phyloP scores from a whole-genome alignment of 495 filamentous ascomycete species.

The Lasiosphaeria ovina region DNA sequence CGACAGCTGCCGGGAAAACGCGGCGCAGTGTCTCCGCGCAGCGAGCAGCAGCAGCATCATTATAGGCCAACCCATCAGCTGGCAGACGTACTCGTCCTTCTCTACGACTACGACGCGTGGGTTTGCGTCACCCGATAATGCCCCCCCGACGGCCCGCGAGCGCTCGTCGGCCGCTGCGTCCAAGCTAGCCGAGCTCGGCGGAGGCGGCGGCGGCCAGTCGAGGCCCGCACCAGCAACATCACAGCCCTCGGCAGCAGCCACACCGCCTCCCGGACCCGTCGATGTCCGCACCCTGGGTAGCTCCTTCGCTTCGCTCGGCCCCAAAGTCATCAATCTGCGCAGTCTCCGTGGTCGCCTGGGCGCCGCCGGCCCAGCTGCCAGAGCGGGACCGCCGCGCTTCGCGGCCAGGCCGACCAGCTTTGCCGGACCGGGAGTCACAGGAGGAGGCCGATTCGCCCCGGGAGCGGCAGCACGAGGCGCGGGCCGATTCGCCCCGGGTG shows the following conservation, averaged over 20 bases:
- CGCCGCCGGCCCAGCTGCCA: neutral
- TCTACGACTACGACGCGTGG: slow-evolving; percentile 1
- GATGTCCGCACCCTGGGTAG: slow-evolving; percentile 23
- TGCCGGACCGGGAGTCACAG: neutral
- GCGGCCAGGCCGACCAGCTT: neutral
- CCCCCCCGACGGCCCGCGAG: slow-evolving; percentile 9
- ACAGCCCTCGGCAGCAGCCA: neutral
- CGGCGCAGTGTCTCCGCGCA: slow-evolving; percentile 5
- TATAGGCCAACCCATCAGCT: slow-evolving; percentile 1
- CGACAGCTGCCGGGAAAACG: neutral
- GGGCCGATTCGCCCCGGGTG: neutral
- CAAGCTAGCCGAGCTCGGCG: slow-evolving; percentile 21
- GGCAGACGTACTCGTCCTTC: neutral
- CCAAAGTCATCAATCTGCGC: slow-evolving; percentile 30
- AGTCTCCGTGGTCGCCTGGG: slow-evolving; percentile 25
- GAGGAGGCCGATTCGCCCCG: neutral
- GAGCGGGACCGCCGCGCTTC: neutral
- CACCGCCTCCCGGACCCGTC: slow-evolving; percentile 10
- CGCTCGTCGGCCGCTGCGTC: slow-evolving; percentile 23
- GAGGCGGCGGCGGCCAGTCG: neutral
- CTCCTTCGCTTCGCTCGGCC: neutral
- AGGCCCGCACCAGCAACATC: neutral
- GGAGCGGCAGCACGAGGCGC: neutral
- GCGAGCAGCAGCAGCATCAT: slow-evolving; percentile 10
- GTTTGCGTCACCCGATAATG: slow-evolving; percentile 4